Conservation (phyloP, 2,329 filamentous ascomycete genomes). For the Xylariales sp. region DNA sequence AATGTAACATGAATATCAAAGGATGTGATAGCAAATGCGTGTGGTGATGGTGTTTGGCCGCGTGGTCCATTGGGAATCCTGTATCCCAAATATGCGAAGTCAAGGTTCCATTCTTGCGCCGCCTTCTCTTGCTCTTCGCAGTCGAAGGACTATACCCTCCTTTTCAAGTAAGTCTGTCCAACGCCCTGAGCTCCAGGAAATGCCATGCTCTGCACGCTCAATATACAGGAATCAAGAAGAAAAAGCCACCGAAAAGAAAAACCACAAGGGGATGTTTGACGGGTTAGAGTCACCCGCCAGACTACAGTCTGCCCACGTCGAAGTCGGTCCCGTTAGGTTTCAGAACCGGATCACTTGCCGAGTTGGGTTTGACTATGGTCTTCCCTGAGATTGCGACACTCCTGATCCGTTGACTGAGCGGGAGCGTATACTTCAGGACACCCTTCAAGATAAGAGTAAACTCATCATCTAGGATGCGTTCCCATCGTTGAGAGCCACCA, state of each 20-base stretch:
- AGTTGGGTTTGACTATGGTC: conserved; percentile 57
- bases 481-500: conserved; percentile 82
- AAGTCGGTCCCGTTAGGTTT: conserved; percentile 34
- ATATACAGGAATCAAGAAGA: conserved; percentile 29
- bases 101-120: neutral
- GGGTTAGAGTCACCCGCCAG: conserved; percentile 8
- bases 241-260: conserved; percentile 17
- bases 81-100: neutral
- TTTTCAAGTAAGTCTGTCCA: conserved; percentile 15
- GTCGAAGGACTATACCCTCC: neutral
- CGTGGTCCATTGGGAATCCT: conserved; percentile 9
- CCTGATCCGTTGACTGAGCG: conserved; percentile 55
- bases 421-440: conserved; percentile 75
- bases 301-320: conserved; percentile 16
- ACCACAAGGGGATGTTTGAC: conserved; percentile 5
- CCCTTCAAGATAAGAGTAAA: conserved; percentile 93
- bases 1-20: neutral
- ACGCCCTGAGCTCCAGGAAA: conserved; percentile 26
- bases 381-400: conserved; percentile 57
- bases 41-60: conserved; percentile 8
- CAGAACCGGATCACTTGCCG: conserved; percentile 48
- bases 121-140: neutral
- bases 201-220: conserved; percentile 32
- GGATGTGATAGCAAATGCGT: neutral
- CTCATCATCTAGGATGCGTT: conserved; percentile 81